Evolutionary conservation across 257 asterid genomes (phyloP), one percentile per base, ranked within the genome.

Genomic region (Agastache rugosa): DNA sequence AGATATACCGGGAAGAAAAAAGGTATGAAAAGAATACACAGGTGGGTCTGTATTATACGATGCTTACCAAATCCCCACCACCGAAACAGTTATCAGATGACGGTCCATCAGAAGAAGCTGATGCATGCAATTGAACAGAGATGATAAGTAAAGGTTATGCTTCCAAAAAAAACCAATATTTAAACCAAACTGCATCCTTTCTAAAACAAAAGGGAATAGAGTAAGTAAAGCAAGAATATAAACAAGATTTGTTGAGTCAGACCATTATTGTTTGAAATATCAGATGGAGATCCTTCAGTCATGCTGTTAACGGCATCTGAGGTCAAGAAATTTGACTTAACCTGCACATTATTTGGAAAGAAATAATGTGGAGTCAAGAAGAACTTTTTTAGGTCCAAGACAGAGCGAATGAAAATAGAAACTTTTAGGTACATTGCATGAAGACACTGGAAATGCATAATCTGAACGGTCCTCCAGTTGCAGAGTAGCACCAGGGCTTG

Each of bases 21-120:
- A 25, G 14, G 50, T 25, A 54, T 6, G 56, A 44, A 41, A 41
- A 51, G 1, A 72, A 37, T 51, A 19, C 34, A 67, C 29, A 11
- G 51, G 42, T 41, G 61, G 65, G 63, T 55, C 67, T 72, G 5
- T 55, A 17, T 16, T 78, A 59, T 55, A 51, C 14, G 64, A 63
- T 67, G 14, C 60, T 81, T 86, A 87, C 91, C 87, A 80, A 70
- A 68, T 80, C 77, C 69, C 79, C 72, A 73, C 73, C 82, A 47
- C 48, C 53, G 74, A 67, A 71, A 76, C 80, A 80, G 74, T 78
- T 54, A 54, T 75, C 79, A 63, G 89, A 48, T 23, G 83, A 76
- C 15, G 66, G 72, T 60, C 82, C 91, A 74, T 72, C 85, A 64
- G 82, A 76, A 67, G 77, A 82, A 80, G 74, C 91, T 87, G 91